Conservation (phyloP, 768 basidiomycete genomes). For the Candolleomyces efflorescens region DNA sequence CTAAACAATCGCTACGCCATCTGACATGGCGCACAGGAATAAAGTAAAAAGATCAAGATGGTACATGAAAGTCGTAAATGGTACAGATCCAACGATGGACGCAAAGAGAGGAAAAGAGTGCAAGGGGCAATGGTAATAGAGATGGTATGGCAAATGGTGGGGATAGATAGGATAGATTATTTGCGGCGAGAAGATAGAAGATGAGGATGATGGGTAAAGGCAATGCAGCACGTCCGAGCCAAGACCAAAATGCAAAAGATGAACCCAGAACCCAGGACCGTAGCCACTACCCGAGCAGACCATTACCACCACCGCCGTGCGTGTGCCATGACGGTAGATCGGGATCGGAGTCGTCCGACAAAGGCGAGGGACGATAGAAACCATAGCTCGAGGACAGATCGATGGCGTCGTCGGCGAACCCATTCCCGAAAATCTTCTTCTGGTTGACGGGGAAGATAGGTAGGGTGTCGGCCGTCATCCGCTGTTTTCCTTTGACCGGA, state of each 20-base stretch:
- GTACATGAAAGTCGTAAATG: conserved; percentile 7
- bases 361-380: not conserved
- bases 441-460: not conserved
- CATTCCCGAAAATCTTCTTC: conserved; percentile 1
- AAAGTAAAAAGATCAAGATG: not conserved
- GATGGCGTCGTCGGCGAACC: not conserved
- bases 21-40: not conserved
- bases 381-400: not conserved
- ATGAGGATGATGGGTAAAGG: not conserved
- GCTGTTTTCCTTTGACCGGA: not conserved
- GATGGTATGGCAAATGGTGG: not conserved
- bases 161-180: conserved; percentile 1
- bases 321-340: not conserved
- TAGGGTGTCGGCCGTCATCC: not conserved
- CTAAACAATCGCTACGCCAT: no score
- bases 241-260: not conserved
- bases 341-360: not conserved
- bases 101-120: not conserved
- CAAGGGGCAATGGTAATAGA: not conserved
- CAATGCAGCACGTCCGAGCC: not conserved
- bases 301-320: not conserved
- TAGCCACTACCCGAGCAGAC: not conserved
- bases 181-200: not conserved
- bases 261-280: not conserved
- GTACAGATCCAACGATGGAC: conserved; percentile 4